Evolutionary conservation across 164 flowering plant species (phyloP).

Genomic region (Houttuynia cordata): DNA sequence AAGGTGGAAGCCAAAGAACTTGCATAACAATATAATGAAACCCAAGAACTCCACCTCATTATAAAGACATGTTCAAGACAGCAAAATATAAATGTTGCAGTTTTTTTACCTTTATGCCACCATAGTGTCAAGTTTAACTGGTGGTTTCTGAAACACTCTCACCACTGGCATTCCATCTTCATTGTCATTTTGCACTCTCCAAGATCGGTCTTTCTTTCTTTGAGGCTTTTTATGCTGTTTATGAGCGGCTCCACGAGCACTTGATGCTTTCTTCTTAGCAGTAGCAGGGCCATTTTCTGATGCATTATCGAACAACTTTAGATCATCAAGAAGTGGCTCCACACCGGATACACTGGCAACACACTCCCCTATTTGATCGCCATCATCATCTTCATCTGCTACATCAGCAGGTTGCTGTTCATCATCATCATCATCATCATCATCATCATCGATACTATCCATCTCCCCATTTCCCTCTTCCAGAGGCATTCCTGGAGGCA

Average conservation of each 20-base stretch:
- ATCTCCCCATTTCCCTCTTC: constrained; percentile 13
- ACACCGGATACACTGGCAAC: constrained; percentile 9
- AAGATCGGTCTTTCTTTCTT: constrained; percentile 72
- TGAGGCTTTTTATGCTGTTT: constrained; percentile 82
- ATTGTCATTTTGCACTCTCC: constrained; percentile 64
- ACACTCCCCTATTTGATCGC: constrained; percentile 1
- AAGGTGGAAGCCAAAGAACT: too few relatives aligned
- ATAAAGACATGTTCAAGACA: too few relatives aligned
- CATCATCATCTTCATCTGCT: constrained; percentile 29
- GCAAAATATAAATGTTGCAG: background rate
- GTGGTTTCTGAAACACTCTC: constrained; percentile 33
- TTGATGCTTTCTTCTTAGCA: constrained; percentile 24
- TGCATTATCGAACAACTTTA: constrained; percentile 48
- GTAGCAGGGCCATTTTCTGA: constrained; percentile 2
- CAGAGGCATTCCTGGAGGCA: constrained; percentile 49
- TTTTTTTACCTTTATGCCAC: too few relatives aligned
- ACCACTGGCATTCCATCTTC: constrained; percentile 77
- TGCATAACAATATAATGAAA: too few relatives aligned
- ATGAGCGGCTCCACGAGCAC: constrained; percentile 23
- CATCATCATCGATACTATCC: constrained; percentile 5
- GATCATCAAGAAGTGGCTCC: constrained; percentile 52
- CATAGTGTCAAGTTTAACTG: too few relatives aligned
- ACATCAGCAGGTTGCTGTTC: constrained; percentile 8
- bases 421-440: too few relatives aligned
- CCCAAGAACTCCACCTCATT: too few relatives aligned